These are phyloP conservation scores for Gypsophila paniculata DNA, from an alignment of 179 eudicot genomes.

Conservation along the genomic window DNA sequence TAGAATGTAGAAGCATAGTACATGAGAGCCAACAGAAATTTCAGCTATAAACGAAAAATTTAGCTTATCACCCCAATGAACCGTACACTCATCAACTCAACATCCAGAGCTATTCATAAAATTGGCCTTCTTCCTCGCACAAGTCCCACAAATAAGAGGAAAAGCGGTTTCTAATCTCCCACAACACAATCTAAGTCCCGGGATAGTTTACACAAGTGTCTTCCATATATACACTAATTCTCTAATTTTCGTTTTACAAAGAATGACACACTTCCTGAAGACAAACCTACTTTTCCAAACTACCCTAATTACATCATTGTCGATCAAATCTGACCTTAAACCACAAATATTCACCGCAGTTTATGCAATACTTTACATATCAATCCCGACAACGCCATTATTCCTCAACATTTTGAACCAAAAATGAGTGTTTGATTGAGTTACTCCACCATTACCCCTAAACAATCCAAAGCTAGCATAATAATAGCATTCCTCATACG, in stretches of 20 bases:
- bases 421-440: not conserved
- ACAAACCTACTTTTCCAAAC: not conserved
- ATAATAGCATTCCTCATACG: not conserved
- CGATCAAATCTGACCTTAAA: not conserved
- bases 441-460: not conserved
- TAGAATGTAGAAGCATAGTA: too few relatives aligned
- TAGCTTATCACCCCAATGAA: not conserved
- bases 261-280: not conserved
- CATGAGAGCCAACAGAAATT: not conserved
- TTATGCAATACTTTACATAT: not conserved
- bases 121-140: not conserved
- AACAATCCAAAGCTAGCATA: not conserved
- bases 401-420: not conserved
- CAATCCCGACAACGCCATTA: not conserved
- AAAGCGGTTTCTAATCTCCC: not conserved
- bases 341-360: not conserved
- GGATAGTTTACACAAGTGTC: too few relatives aligned
- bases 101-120: too few relatives aligned
- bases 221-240: not conserved
- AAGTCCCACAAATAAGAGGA: not conserved
- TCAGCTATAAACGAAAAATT: not conserved
- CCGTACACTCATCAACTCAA: not conserved
- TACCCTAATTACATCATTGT: not conserved
- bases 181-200: not conserved
- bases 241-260: not conserved